Percentiles rank a stretch among this genome's conserved stretches.
Evolutionary conservation across 2,329 filamentous ascomycete genomes (phyloP).

Genomic region (Claviceps quebecensis): DNA sequence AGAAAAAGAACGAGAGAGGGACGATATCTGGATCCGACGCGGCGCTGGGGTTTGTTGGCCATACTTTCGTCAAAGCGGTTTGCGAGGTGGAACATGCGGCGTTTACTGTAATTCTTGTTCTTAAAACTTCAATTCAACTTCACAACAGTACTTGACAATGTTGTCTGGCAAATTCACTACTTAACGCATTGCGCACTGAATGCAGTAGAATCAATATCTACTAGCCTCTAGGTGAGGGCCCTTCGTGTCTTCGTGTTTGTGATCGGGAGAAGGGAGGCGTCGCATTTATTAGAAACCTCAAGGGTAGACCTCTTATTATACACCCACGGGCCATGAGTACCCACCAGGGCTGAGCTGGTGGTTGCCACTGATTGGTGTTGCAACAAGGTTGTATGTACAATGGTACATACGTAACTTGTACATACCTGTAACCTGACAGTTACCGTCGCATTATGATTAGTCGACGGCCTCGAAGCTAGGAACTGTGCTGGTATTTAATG

Average conservation of each 20-base stretch:
- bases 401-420: too few species aligned
- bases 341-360: too few species aligned
- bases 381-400: too few species aligned
- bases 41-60: constrained; percentile 1
- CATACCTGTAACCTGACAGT: too few species aligned
- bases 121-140: too few species aligned
- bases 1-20: too few species aligned
- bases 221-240: not conserved
- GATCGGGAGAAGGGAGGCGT: not conserved
- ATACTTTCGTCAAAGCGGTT: not conserved
- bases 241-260: not conserved
- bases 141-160: too few species aligned
- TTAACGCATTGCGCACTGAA: not conserved
- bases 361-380: too few species aligned
- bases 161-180: too few species aligned
- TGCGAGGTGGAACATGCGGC: not conserved
- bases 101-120: not conserved
- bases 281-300: not conserved
- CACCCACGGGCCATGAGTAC: too few species aligned
- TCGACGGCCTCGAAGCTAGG: not conserved
- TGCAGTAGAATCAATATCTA: not conserved
- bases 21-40: not conserved
- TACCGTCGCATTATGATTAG: not conserved
- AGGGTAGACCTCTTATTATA: not conserved
- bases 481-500: not conserved